Conservation (phyloP, 2,329 filamentous ascomycete genomes). For the Fusarium proliferatum region DNA sequence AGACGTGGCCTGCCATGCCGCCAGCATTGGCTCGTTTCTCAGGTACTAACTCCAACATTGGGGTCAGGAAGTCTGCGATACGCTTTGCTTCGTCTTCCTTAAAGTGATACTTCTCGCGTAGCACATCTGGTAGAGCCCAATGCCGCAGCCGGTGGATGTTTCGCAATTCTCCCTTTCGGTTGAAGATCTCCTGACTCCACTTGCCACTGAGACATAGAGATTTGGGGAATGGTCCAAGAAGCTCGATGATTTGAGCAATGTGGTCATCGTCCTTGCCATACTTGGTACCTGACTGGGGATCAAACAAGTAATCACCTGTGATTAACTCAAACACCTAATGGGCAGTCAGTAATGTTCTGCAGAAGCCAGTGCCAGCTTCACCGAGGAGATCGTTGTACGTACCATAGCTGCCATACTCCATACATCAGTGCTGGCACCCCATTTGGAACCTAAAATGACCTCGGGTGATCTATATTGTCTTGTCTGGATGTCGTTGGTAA, state of each 20-base stretch:
- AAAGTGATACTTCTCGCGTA: slow-evolving; percentile 98
- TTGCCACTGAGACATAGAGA: slow-evolving; percentile 91
- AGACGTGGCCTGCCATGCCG: slow-evolving; percentile 88
- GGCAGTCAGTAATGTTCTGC: slow-evolving; percentile 15
- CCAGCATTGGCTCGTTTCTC: slow-evolving; percentile 94
- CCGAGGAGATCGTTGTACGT: slow-evolving; percentile 46
- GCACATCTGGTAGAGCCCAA: slow-evolving; percentile 93
- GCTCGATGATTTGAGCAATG: slow-evolving; percentile 98
- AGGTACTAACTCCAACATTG: slow-evolving; percentile 91
- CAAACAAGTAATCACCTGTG: slow-evolving; percentile 97
- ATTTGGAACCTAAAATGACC: slow-evolving; percentile 95
- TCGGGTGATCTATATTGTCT: slow-evolving; percentile 97
- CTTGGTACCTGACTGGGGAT: slow-evolving; percentile 97
- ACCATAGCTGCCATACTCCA: slow-evolving; percentile 99
- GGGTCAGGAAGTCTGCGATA: slow-evolving; percentile 83
- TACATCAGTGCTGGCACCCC: slow-evolving; percentile 98
- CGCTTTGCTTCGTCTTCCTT: slow-evolving; percentile 81
- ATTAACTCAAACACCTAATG: slow-evolving; percentile 93
- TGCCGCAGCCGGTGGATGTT: slow-evolving; percentile 97
- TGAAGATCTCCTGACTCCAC: slow-evolving; percentile 99
- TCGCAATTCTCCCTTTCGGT: slow-evolving; percentile 93
- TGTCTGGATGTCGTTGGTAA: slow-evolving; percentile 99
- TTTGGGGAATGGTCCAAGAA: slow-evolving; percentile 93
- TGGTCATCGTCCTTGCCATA: slow-evolving; percentile 99
- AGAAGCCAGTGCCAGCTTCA: not conserved